phyloP scores from a whole-genome alignment of 208 protist genomes.

The Trypanosoma grayi region DNA sequence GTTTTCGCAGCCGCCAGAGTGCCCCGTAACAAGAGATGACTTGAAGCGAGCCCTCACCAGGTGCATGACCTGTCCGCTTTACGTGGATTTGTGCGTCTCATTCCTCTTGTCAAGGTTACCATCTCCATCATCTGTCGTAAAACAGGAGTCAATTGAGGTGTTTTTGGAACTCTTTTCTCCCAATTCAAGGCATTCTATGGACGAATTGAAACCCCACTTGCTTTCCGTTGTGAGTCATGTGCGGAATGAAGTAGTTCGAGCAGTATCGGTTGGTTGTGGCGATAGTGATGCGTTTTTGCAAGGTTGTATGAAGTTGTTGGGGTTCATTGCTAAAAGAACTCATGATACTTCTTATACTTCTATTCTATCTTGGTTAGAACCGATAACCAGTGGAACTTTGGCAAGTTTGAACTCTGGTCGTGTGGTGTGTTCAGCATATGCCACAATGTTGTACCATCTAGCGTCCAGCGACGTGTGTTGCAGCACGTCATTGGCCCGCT shows the following conservation, averaged over 20 bases:
- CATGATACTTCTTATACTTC: neutral
- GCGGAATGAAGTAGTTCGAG: constrained; percentile 64
- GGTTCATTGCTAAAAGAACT: constrained; percentile 21
- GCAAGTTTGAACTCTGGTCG: constrained; percentile 19
- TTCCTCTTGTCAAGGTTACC: constrained; percentile 71
- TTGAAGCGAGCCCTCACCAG: constrained; percentile 38
- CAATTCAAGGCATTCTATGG: constrained; percentile 12
- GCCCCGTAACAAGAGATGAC: constrained; percentile 60
- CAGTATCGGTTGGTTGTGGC: constrained; percentile 33
- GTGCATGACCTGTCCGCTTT: constrained; percentile 41
- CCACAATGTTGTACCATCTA: constrained; percentile 71
- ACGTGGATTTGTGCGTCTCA: constrained; percentile 52
- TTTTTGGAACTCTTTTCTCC: constrained; percentile 25
- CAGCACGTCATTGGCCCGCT: constrained; percentile 1
- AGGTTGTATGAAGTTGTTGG: constrained; percentile 36
- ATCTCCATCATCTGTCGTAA: constrained; percentile 65
- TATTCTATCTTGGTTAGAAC: constrained; percentile 24
- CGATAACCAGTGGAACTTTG: constrained; percentile 26
- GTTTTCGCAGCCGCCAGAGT: constrained; percentile 64
- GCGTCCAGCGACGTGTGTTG: constrained; percentile 14
- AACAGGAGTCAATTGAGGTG: constrained; percentile 43
- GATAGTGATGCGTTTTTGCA: constrained; percentile 23
- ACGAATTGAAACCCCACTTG: constrained; percentile 17
- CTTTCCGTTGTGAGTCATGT: constrained; percentile 36
- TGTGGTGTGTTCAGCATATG: constrained; percentile 49